Evolutionary conservation across 129 eudicot genomes (phyloP).

Genomic region (Escallonia rubra): DNA sequence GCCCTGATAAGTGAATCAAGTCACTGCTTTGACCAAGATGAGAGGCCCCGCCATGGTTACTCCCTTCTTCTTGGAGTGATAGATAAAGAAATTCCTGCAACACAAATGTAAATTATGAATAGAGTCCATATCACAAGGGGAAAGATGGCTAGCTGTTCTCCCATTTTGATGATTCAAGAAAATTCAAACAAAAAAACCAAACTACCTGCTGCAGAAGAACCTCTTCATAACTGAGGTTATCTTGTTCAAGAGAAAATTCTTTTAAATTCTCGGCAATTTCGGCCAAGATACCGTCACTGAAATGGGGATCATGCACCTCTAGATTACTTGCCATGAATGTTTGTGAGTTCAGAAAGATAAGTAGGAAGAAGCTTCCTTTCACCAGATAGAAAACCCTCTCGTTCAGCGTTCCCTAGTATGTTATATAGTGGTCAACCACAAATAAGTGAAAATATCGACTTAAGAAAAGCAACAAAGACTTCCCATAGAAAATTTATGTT

Average conservation of each 20-base stretch:
- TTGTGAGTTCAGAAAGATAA: neutral
- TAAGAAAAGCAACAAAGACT: no score
- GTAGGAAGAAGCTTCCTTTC: neutral
- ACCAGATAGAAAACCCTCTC: neutral
- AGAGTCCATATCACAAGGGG: neutral
- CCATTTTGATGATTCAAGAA: neutral
- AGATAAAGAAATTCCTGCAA: conserved; percentile 65
- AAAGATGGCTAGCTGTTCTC: neutral
- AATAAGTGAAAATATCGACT: no score
- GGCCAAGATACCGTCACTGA: conserved; percentile 31
- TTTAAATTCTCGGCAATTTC: conserved; percentile 53
- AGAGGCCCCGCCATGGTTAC: conserved; percentile 17
- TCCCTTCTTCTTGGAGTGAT: conserved; percentile 46
- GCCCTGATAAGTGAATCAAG: conserved; percentile 21
- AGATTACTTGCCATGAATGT: conserved; percentile 34
- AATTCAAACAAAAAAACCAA: neutral
- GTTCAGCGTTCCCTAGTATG: conserved; percentile 8
- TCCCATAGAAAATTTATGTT: no score
- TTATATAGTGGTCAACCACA: neutral
- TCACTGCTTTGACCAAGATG: conserved; percentile 33
- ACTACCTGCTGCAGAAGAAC: conserved; percentile 66
- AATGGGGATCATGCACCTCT: conserved; percentile 33
- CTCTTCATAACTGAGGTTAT: conserved; percentile 71
- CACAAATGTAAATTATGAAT: neutral
- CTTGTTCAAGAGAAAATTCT: conserved; percentile 48